Percentiles rank a stretch among this genome's conserved stretches.
Conservation (phyloP, 2,329 filamentous ascomycete species). For the Xylaria sp. region DNA sequence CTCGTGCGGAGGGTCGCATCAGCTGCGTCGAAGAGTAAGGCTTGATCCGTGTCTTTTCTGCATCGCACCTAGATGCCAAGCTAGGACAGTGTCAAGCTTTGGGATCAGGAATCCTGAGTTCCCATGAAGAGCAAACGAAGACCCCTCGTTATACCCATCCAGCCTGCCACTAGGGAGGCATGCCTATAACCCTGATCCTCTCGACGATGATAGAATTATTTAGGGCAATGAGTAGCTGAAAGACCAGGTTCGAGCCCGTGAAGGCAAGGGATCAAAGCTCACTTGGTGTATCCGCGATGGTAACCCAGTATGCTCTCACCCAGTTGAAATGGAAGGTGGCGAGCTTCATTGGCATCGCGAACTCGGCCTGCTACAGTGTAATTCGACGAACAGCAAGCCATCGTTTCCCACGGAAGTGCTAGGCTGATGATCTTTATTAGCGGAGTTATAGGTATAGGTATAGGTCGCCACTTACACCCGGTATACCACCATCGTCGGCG, state of each 20-base stretch:
- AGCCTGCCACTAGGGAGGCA: neutral
- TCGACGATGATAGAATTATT: neutral
- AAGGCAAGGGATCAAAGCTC: neutral
- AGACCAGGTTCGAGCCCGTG: neutral
- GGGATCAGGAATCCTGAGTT: constrained; percentile 23
- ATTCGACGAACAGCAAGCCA: constrained; percentile 4
- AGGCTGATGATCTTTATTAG: constrained; percentile 17
- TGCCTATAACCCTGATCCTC: neutral
- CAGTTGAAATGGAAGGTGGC: constrained; percentile 1
- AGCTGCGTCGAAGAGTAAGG: constrained; percentile 9
- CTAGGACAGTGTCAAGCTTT: constrained; percentile 23
- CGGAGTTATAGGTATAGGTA: constrained; percentile 19
- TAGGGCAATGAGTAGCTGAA: neutral
- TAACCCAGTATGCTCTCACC: neutral
- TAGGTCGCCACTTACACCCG: neutral
- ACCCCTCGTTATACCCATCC: constrained; percentile 16
- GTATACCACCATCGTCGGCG: constrained; percentile 31
- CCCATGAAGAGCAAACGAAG: constrained; percentile 12
- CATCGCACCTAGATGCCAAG: constrained; percentile 22
- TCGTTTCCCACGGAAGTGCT: neutral
- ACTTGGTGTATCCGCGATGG: constrained; percentile 1
- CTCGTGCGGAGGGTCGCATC: constrained; percentile 26
- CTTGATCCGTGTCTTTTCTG: constrained; percentile 10
- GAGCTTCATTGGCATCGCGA: constrained; percentile 2
- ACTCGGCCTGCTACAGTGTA: constrained; percentile 6